phyloP scores from a whole-genome alignment of 108 stramenopile species.

The Pseudonitzschia delicatissima region DNA sequence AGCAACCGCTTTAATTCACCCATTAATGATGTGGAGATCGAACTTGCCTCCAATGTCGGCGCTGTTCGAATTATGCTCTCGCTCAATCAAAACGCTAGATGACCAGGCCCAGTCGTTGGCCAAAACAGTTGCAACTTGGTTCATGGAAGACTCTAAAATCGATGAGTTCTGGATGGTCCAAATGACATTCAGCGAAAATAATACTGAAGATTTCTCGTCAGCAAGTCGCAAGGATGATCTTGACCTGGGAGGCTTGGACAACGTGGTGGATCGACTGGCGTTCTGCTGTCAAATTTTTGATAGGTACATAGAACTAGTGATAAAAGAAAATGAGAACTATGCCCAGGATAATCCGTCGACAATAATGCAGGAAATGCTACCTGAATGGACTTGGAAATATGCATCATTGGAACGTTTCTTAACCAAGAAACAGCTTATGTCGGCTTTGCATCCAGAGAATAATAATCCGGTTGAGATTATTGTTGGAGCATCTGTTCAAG shows the following conservation, averaged over 20 bases:
- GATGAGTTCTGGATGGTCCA: constrained; percentile 52
- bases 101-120: constrained; percentile 63
- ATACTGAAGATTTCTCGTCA: not conserved
- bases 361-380: constrained; percentile 28
- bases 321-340: constrained; percentile 6
- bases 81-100: constrained; percentile 55
- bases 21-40: constrained; percentile 69
- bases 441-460: constrained; percentile 38
- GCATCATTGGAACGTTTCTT: constrained; percentile 51
- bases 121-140: constrained; percentile 68
- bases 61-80: constrained; percentile 41
- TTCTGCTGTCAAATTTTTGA: constrained; percentile 72
- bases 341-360: not conserved
- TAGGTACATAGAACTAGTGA: constrained; percentile 51
- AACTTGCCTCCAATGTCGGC: constrained; percentile 31
- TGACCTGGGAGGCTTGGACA: constrained; percentile 42
- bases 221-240: not conserved
- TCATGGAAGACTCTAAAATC: constrained; percentile 46
- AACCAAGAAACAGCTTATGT: constrained; percentile 39
- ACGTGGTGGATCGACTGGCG: constrained; percentile 78
- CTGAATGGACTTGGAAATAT: constrained; percentile 70
- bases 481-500: constrained; percentile 49
- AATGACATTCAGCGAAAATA: constrained; percentile 9
- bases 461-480: constrained; percentile 52
- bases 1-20: constrained; percentile 71